These are phyloP conservation scores for Sporopachydermia cereana DNA, from an alignment of 1,139 yeast genomes.

Conservation along the genomic window DNA sequence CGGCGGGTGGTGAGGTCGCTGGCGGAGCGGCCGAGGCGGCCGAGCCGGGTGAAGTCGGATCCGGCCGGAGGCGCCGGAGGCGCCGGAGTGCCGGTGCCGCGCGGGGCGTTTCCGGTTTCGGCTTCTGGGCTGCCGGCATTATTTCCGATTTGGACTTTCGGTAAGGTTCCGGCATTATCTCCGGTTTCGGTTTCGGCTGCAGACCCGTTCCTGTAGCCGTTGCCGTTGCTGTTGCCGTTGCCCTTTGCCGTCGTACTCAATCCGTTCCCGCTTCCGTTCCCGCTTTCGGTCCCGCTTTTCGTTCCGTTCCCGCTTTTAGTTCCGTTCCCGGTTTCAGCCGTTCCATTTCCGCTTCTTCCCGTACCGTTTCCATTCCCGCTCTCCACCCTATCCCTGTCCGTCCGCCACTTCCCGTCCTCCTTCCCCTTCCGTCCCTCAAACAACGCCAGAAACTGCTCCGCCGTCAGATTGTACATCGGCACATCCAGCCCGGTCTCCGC, in stretches of 20 bases:
- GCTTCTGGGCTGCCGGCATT: no score
- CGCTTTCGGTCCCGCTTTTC: no score
- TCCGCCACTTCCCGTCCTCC: neutral
- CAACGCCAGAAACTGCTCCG: conserved; percentile 76
- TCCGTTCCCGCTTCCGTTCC: no score
- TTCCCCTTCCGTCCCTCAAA: conserved; percentile 12
- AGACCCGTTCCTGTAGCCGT: conserved; percentile 18
- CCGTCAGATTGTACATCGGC: conserved; percentile 87
- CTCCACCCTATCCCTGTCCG: conserved; percentile 6
- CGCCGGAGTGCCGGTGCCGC: neutral
- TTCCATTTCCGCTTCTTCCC: no score
- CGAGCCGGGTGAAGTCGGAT: neutral
- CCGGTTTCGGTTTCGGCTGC: neutral
- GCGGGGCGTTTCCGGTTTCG: neutral
- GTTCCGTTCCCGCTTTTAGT: no score
- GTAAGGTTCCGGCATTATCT: no score
- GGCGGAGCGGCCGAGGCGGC: neutral
- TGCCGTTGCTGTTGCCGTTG: conserved; percentile 13
- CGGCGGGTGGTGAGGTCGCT: neutral
- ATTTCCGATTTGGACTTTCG: no score
- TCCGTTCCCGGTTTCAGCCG: no score
- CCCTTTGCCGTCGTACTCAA: conserved; percentile 8
- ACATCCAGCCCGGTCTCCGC: conserved; percentile 95
- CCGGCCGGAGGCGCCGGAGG: no score
- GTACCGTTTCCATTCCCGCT: conserved; percentile 13